Base-by-base conservation (phyloP, 805 yeast species). In the Lipomyces mesembrius region DNA sequence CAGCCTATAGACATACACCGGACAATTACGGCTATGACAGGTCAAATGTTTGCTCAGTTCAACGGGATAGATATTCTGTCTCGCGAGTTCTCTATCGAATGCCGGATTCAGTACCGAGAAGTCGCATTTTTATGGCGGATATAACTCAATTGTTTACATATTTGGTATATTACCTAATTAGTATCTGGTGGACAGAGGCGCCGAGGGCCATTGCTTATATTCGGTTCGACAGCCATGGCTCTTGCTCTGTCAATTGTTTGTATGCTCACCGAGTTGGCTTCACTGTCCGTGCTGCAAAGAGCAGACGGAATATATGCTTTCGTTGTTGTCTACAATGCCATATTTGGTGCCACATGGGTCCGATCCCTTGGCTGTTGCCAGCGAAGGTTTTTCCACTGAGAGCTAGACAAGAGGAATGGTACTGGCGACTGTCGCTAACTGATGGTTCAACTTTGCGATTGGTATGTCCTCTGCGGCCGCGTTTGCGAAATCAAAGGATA, bases 21-120 rank as follows among this genome's bases (percentile, higher is more conserved):
- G 75, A 85, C 89, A 59, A 63, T 81, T 64, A 81, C 82, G 60
- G 88, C 87, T 63, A 72, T 83, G 57, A 81, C 78, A 71, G 83
- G 86, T 64, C 88, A 86, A 76, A 80, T 85, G 73, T 85, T 86
- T 69, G 74, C 70, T 57, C 90, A 87, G 75, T 78, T 86, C 72
- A 83, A 88, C 32, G 91, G 90, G 72, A 84, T 86, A 83, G 88
- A 87, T 74, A 85, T 87, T 87, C 82, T 87, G 87, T 74, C 84
- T 87, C 68, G 89, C 87, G 57, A 82, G 85, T 74, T 82, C 88
- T 71, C 87, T 88, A 81, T 79, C 83, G 64, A 70, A 63, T 70
- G 74, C 74, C 11, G 74, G 74, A 12, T 72, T 63, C 60, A 58
- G 61, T 6, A 73, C 69, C 32, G 79, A 83, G 72, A 78, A 85